Evolutionary conservation across 208 protist genomes (phyloP), one percentile per base, ranked within the genome.

Genomic region (Leishmania tarentolae): DNA sequence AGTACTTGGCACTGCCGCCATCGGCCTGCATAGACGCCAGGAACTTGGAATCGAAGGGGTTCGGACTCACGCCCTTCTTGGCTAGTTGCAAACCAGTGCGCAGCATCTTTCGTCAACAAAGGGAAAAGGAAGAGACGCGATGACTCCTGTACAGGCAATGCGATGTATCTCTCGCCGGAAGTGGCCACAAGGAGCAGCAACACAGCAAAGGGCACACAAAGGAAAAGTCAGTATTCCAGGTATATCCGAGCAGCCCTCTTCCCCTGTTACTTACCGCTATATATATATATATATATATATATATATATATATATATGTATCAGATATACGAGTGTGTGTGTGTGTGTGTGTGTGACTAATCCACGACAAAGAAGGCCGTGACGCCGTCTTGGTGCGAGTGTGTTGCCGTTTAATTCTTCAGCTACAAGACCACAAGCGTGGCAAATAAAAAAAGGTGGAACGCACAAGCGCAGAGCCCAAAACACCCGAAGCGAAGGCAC

Each of bases 1-100:
- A 97, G 89, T 95, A 97, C 77, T 89, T 82, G 31, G 92, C 87
- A 68, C 86, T 71, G 52, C 71, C 83, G 70, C 88, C 88, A 66
- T 94, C 92, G 50, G 84, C 88, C 37, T 72, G 75, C 61, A 97
- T 47, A 53, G 91, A 89, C 56, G 85, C 84, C 75, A 96, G 82
- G 75, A 91, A 94, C 78, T 94, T 96, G 71, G 78, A 79, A 69
- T 89, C 68, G 83, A 96, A 97, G 44, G 94, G 94, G 81, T 97
- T 97, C 21, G 81, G 72, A 77, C 90, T 80, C 1, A 90, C 87
- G 15, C 81, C 82, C 75, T 84, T 88, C 83, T 84, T 82, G 53
- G 85, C 79, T 8, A 83, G 63, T 28, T 73, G 73, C 7, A 88
- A 28, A 24, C 87, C 84, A 17, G 86, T 84, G 78, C 91, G 88